These are phyloP conservation scores for Paragyromitra xinjiangensis DNA, from an alignment of 495 filamentous ascomycete genomes.

Conservation along the genomic window DNA sequence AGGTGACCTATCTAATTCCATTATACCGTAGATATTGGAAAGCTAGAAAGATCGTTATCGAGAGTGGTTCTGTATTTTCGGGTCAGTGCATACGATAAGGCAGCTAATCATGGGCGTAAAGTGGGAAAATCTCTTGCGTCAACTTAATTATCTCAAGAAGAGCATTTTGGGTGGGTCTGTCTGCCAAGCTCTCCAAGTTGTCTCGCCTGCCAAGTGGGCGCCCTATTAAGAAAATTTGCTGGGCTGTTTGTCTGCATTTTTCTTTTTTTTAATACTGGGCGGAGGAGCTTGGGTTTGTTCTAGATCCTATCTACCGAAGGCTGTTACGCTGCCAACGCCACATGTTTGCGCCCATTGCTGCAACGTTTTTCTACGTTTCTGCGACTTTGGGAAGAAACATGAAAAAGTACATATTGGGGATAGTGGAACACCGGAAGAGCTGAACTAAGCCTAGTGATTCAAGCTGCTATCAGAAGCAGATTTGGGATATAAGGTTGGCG, in stretches of 20 bases:
- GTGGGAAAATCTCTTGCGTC: not conserved
- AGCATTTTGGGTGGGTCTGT: not conserved
- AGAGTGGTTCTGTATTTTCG: constrained; percentile 16
- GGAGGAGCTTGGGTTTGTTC: too few species aligned
- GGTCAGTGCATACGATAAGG: constrained; percentile 43
- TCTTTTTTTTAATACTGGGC: too few species aligned
- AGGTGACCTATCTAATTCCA: not conserved
- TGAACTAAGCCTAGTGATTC: not conserved
- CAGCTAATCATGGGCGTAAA: not conserved
- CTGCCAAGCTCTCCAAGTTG: not conserved
- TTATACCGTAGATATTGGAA: not conserved
- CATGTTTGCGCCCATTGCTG: not conserved
- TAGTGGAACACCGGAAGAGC: not conserved
- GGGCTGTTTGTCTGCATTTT: not conserved
- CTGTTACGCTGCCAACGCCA: not conserved
- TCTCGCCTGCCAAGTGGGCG: not conserved
- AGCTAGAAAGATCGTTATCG: not conserved
- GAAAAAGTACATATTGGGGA: not conserved
- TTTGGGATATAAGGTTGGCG: not conserved
- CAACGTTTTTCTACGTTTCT: not conserved
- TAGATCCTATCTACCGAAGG: not conserved
- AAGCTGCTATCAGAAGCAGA: not conserved
- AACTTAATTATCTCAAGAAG: not conserved
- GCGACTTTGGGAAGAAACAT: not conserved
- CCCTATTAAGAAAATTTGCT: not conserved